Percentiles rank a stretch among this genome's conserved stretches.
These are phyloP conservation scores for Rhytidhysteron rufulum DNA, from an alignment of 2,329 filamentous ascomycete species.

Conservation along the genomic window DNA sequence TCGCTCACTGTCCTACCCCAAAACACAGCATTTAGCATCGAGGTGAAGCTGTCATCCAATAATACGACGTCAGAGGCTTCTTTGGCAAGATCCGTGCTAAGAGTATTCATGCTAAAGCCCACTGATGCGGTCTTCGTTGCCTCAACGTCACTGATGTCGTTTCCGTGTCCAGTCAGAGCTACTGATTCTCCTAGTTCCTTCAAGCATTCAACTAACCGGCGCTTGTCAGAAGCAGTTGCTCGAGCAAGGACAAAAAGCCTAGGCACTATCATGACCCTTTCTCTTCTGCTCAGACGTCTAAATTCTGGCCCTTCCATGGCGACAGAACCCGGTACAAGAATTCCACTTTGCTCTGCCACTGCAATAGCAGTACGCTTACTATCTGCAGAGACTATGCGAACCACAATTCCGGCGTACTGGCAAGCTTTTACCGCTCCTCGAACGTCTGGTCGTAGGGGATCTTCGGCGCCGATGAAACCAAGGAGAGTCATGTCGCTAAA, in stretches of 20 bases:
- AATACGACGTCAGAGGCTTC: constrained; percentile 96
- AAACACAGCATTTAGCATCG: constrained; percentile 89
- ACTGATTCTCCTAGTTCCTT: constrained; percentile 89
- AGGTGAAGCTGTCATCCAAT: constrained; percentile 95
- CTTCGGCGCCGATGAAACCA: constrained; percentile 89
- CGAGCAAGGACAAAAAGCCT: constrained; percentile 86
- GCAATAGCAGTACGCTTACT: constrained; percentile 95
- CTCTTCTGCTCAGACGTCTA: constrained; percentile 69
- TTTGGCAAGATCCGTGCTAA: constrained; percentile 92
- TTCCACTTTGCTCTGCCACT: constrained; percentile 90
- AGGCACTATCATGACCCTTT: constrained; percentile 78
- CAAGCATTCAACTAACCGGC: constrained; percentile 86
- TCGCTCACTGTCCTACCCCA: constrained; percentile 96
- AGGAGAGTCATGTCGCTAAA: constrained; percentile 65
- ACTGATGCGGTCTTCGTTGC: constrained; percentile 97
- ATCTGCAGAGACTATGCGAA: constrained; percentile 96
- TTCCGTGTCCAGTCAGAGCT: constrained; percentile 96
- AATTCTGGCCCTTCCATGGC: constrained; percentile 85
- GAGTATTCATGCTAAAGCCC: constrained; percentile 88
- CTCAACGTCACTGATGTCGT: constrained; percentile 95
- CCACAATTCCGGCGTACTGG: constrained; percentile 84
- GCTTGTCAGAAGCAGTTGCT: constrained; percentile 95
- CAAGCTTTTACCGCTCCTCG: constrained; percentile 79
- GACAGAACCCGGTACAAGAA: constrained; percentile 76
- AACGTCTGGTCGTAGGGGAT: constrained; percentile 90